phyloP scores from a whole-genome alignment of 371 early-diverging fungal genomes.

The Nematocida ironsii region DNA sequence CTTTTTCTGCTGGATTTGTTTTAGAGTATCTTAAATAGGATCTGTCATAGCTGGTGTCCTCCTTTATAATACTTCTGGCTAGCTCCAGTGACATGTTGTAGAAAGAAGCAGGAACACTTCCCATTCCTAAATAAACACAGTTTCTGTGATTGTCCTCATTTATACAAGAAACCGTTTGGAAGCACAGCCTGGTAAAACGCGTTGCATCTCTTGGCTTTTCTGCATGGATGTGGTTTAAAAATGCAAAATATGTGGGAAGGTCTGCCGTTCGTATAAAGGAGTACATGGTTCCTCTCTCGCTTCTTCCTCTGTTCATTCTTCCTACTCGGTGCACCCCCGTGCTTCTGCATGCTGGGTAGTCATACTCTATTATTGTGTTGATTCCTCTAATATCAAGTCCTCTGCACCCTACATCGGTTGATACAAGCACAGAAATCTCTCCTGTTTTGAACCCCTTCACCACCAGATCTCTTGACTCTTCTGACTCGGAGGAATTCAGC shows the following conservation, averaged over 20 bases:
- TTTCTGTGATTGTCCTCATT: constrained; percentile 9
- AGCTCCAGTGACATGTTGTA: constrained; percentile 8
- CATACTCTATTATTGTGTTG: constrained; percentile 91
- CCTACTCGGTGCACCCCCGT: constrained; percentile 96
- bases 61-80: not conserved
- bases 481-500: constrained; percentile 52
- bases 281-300: constrained; percentile 84
- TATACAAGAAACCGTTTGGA: constrained; percentile 3
- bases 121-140: constrained; percentile 47
- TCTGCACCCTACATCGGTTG: constrained; percentile 96
- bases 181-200: constrained; percentile 26
- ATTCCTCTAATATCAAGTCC: constrained; percentile 95
- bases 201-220: constrained; percentile 54
- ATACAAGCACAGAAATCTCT: constrained; percentile 78
- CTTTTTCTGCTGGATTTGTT: constrained; percentile 38
- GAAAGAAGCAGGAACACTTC: constrained; percentile 27
- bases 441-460: constrained; percentile 71
- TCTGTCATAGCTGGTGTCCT: not conserved
- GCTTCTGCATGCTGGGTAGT: constrained; percentile 84
- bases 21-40: constrained; percentile 40
- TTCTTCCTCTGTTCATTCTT: constrained; percentile 88
- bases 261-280: constrained; percentile 41
- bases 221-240: constrained; percentile 50
- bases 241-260: constrained; percentile 46
- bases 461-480: constrained; percentile 62